A percentile compares a stretch with the other conserved stretches of the same genome.
These are phyloP conservation scores for Botrytis byssoidea DNA, from an alignment of 2,329 filamentous ascomycete genomes.

Conservation along the genomic window DNA sequence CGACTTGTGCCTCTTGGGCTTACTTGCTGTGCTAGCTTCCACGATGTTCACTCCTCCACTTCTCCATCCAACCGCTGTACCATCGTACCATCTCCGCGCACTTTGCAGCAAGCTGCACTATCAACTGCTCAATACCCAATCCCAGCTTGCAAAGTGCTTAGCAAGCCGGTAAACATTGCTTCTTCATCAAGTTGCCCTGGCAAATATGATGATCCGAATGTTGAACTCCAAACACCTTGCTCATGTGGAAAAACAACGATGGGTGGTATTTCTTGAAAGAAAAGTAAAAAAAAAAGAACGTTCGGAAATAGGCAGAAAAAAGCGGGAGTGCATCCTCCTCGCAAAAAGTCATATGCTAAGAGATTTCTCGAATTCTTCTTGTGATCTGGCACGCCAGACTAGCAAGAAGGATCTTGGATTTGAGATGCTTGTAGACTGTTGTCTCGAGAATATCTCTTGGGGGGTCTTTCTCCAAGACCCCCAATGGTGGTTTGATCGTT, in stretches of 20 bases:
- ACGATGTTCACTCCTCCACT: neutral
- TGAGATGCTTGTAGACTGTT: neutral
- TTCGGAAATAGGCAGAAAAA: neutral
- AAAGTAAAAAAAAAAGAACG: neutral
- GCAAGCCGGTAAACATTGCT: neutral
- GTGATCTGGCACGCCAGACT: neutral
- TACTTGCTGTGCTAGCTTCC: neutral
- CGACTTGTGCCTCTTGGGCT: neutral
- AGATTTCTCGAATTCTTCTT: neutral
- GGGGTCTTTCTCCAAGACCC: neutral
- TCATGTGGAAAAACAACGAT: conserved; percentile 7
- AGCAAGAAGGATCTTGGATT: neutral
- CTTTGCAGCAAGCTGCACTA: neutral
- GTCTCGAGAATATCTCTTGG: neutral
- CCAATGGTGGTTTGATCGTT: neutral
- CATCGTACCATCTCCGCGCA: neutral
- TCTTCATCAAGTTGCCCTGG: neutral
- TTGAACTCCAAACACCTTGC: conserved; percentile 9
- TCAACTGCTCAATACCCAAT: neutral
- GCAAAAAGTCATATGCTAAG: no score
- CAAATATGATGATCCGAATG: neutral
- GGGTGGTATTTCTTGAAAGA: conserved; percentile 11
- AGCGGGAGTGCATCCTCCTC: neutral
- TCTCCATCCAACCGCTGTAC: neutral
- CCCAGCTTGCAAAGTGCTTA: neutral